Conservation (phyloP, 2,329 filamentous ascomycete species). For the Gliomastix tumulicola region DNA sequence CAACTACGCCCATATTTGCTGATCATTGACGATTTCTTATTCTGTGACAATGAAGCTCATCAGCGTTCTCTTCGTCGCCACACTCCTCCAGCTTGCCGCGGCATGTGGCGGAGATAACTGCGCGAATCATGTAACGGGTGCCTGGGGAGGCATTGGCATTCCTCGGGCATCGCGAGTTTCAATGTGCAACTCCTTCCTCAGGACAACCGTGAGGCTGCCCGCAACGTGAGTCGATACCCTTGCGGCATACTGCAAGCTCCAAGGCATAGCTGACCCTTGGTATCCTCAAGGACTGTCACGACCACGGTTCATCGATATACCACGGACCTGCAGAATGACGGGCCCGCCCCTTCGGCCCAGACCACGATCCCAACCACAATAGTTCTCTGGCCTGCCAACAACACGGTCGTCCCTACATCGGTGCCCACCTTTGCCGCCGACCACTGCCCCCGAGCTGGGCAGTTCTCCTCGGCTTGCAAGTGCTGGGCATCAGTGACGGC, state of each 20-base stretch:
- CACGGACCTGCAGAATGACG: too few species aligned
- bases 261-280: too few species aligned
- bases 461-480: conserved; percentile 10
- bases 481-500: conserved; percentile 9
- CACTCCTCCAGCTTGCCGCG: background rate
- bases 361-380: background rate
- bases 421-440: conserved; percentile 6
- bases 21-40: too few species aligned
- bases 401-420: conserved; percentile 3
- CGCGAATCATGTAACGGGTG: conserved; percentile 10
- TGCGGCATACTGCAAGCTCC: background rate
- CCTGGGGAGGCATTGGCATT: conserved; percentile 5
- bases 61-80: too few species aligned
- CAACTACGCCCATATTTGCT: too few species aligned
- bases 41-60: background rate
- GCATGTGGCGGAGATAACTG: conserved; percentile 9
- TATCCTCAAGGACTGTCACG: conserved; percentile 9
- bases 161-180: conserved; percentile 7
- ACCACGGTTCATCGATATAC: conserved; percentile 8
- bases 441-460: conserved; percentile 5
- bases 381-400: background rate
- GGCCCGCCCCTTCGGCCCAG: background rate
- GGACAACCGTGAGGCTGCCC: conserved; percentile 6
- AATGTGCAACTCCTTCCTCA: conserved; percentile 7
- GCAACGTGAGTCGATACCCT: conserved; percentile 7